Conservation (phyloP, 371 early-diverging fungal species). For the Mucor saturninus region DNA sequence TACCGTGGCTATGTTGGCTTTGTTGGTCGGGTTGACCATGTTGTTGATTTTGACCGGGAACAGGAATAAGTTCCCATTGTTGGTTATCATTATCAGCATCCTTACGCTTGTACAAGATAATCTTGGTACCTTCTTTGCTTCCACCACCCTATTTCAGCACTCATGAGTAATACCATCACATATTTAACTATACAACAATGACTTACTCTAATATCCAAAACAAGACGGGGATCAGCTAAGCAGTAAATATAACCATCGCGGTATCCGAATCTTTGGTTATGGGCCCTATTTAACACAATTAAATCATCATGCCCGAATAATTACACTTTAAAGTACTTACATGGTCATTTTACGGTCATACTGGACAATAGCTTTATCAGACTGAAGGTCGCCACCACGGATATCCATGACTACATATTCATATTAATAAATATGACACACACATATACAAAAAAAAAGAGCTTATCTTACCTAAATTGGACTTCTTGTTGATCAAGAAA, state of each 20-base stretch:
- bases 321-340: conserved; percentile 11
- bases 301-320: not conserved
- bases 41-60: conserved; percentile 22
- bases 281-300: conserved; percentile 33
- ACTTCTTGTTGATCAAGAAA: conserved; percentile 53
- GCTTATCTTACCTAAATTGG: conserved; percentile 41
- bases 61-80: conserved; percentile 43
- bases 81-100: conserved; percentile 43
- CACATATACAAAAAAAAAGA: too few species aligned
- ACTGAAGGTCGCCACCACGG: conserved; percentile 51
- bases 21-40: not conserved
- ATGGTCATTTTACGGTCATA: conserved; percentile 45
- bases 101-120: conserved; percentile 49
- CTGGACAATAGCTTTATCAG: conserved; percentile 47
- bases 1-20: not conserved
- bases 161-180: not conserved
- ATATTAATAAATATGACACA: too few species aligned
- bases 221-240: conserved; percentile 48
- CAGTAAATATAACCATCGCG: conserved; percentile 49
- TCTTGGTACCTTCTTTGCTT: conserved; percentile 39
- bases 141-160: conserved; percentile 33
- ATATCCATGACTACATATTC: conserved; percentile 44
- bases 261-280: conserved; percentile 51
- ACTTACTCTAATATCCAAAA: conserved; percentile 43
- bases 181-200: not conserved